phyloP scores from a whole-genome alignment of 257 asterid genomes.

The Osmanthus fragrans region DNA sequence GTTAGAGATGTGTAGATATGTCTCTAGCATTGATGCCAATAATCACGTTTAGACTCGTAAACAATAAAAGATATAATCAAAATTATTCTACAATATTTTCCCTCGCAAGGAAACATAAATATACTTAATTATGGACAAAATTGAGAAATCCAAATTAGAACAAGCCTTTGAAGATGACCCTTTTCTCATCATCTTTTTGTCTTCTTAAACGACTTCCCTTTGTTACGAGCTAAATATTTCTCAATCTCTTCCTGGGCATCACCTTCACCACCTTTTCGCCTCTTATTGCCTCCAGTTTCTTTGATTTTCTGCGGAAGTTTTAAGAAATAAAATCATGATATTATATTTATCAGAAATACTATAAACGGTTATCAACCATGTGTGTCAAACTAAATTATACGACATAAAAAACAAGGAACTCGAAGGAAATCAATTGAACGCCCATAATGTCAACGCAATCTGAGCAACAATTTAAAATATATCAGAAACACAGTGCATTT shows the following conservation, averaged over 20 bases:
- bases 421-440: neutral
- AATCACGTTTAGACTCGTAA: too few species aligned
- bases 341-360: too few species aligned
- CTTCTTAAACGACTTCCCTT: conserved; percentile 51
- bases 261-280: conserved; percentile 13
- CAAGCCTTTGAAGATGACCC: neutral
- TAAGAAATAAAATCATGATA: too few species aligned
- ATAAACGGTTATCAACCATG: neutral
- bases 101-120: too few species aligned
- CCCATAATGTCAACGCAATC: neutral
- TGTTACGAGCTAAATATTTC: conserved; percentile 39
- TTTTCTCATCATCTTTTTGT: conserved; percentile 41
- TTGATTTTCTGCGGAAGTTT: conserved; percentile 58
- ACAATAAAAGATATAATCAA: too few species aligned
- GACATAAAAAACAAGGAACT: neutral
- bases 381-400: neutral
- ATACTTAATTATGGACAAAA: neutral
- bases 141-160: neutral
- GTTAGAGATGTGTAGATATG: too few species aligned
- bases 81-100: too few species aligned
- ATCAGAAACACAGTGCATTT: neutral
- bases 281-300: conserved; percentile 55
- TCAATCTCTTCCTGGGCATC: conserved; percentile 43
- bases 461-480: too few species aligned
- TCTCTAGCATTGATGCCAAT: too few species aligned